Evolutionary conservation across 768 basidiomycete species (phyloP), one percentile per base, ranked within the genome.

Genomic region (Psilocybe azurescens): DNA sequence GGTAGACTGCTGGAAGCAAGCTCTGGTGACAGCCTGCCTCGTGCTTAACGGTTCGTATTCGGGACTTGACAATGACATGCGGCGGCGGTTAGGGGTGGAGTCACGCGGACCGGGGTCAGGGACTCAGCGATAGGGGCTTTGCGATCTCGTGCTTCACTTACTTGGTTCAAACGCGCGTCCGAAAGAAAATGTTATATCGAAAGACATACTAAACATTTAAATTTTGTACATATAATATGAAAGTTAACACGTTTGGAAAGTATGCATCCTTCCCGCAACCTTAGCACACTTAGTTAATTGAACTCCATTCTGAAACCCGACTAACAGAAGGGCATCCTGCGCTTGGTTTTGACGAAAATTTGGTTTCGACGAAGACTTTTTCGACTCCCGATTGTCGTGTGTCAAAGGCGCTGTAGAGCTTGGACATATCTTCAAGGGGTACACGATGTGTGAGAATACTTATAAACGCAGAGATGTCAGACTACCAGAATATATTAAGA

Each of bases 301-400:
- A 54, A 33, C 56, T 65, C 77, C 79, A 79, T 2, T 90, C 87
- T 16, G 78, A 77, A 3, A 89, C 87, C 49, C 83, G 77, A 51
- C 75, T 84, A n/a, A 81, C 65, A 48, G 70, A 72, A 0, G 88
- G 88, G 73, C 82, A 83, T 0, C 85, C 85, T 5, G 76, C 66
- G 9, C 78, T 76, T 0, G 86, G 83, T 2, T 67, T 63, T 58
- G 74, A 61, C 0, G 80, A 80, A 64, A 83, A 85, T 68, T 83
- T 78, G 14, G 91, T 93, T 76, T 90, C 79, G 5, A 94, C 87
- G 66, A 92, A 93, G 1, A 90, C 89, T 73, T 91, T 91, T 71
- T 85, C 79, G 6, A 91, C 83, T 3, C 89, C 88, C 7, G 62
- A 67, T 39, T 69, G 38, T 18, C 86, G 81, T 60, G 82, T 78